A percentile compares a stretch with the other conserved stretches of the same genome.
These are phyloP conservation scores for Trichophaea hybrida DNA, from an alignment of 2,329 filamentous ascomycete species.

Conservation along the genomic window DNA sequence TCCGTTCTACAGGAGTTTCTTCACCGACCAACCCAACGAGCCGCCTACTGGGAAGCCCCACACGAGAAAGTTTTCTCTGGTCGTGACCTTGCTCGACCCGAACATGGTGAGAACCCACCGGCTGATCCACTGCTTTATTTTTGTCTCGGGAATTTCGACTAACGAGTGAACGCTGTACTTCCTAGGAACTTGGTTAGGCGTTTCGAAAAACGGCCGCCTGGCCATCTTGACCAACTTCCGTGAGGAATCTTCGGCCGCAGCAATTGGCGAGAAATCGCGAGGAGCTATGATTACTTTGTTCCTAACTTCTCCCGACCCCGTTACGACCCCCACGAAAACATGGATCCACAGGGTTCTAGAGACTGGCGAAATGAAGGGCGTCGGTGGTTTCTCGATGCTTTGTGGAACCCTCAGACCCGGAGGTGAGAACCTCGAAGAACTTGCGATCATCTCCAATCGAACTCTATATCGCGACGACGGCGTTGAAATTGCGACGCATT, in stretches of 20 bases:
- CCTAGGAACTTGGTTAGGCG: constrained; percentile 51
- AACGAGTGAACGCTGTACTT: constrained; percentile 45
- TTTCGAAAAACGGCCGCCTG: constrained; percentile 45
- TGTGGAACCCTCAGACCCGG: constrained; percentile 43
- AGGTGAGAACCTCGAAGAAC: constrained; percentile 18
- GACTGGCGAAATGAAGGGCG: constrained; percentile 37
- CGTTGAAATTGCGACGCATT: constrained; percentile 38
- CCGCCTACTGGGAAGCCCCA: constrained; percentile 19
- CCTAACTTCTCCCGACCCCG: constrained; percentile 19
- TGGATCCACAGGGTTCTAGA: constrained; percentile 16
- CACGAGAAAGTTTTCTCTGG: constrained; percentile 20
- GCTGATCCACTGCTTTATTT: constrained; percentile 1
- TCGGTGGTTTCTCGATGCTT: constrained; percentile 53
- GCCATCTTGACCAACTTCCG: constrained; percentile 54
- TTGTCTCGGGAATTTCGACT: not conserved
- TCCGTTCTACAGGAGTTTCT: constrained; percentile 19
- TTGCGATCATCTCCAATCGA: constrained; percentile 51
- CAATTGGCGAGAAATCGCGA: constrained; percentile 40
- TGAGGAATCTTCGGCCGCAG: constrained; percentile 36
- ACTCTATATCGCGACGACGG: constrained; percentile 27
- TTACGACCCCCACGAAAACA: constrained; percentile 8
- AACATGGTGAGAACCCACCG: constrained; percentile 15
- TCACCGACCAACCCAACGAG: constrained; percentile 19
- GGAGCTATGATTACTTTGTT: constrained; percentile 45
- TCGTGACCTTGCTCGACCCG: constrained; percentile 21